Evolutionary conservation across 495 filamentous ascomycete genomes (phyloP).

Genomic region (Aspergillus affinis): DNA sequence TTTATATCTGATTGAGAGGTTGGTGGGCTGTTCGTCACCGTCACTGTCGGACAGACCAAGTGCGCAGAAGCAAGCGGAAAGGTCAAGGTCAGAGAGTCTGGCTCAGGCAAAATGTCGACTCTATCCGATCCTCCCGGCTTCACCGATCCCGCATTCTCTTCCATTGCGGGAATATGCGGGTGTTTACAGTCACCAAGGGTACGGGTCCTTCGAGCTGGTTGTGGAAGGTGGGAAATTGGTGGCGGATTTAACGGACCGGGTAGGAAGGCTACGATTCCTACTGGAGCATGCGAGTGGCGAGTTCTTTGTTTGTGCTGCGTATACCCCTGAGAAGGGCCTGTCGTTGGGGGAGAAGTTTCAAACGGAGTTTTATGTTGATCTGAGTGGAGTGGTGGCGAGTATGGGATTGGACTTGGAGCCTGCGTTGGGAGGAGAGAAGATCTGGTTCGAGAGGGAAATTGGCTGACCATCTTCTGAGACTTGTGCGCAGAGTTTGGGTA

Average conservation of each 20-base stretch:
- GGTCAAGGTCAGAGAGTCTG: no score
- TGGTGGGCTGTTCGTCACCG: neutral
- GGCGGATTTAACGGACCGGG: slow-evolving; percentile 7
- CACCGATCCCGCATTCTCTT: slow-evolving; percentile 27
- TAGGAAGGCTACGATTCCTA: neutral
- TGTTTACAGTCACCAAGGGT: slow-evolving; percentile 42
- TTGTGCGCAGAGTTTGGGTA: no score
- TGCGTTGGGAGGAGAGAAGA: slow-evolving; percentile 29
- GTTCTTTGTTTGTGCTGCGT: slow-evolving; percentile 8
- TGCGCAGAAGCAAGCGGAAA: neutral
- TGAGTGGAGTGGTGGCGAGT: slow-evolving; percentile 28
- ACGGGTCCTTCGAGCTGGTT: slow-evolving; percentile 28
- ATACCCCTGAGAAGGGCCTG: neutral
- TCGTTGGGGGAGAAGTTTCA: neutral
- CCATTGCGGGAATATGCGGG: slow-evolving; percentile 37
- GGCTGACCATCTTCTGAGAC: no score
- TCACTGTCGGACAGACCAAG: neutral
- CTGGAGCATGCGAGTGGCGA: slow-evolving; percentile 7
- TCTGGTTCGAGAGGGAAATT: slow-evolving; percentile 35
- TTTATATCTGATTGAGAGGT: slow-evolving; percentile 42
- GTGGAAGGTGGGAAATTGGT: neutral
- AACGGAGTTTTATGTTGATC: slow-evolving; percentile 40
- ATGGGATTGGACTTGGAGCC: slow-evolving; percentile 32
- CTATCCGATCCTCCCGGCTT: slow-evolving; percentile 20
- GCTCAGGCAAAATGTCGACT: slow-evolving; percentile 25